phyloP scores from a whole-genome alignment of 1,139 yeast genomes.

The Arxiozyma slooffiae region DNA sequence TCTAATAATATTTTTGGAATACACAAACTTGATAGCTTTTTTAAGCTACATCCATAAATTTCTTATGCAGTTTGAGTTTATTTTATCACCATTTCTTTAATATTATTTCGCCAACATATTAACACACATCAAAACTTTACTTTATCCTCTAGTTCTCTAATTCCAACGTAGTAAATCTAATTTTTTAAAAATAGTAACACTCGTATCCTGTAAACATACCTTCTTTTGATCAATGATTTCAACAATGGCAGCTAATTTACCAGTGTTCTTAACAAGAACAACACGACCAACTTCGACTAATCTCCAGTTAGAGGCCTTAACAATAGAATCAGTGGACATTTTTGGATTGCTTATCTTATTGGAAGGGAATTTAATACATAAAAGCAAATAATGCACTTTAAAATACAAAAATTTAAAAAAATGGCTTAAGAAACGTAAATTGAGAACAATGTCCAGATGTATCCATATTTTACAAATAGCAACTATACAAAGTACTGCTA shows the following conservation, averaged over 20 bases:
- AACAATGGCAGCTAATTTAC: slow-evolving; percentile 88
- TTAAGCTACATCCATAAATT: not conserved
- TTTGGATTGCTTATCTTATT: slow-evolving; percentile 15
- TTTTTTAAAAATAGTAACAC: not conserved
- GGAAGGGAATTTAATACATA: not conserved
- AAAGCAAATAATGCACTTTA: not conserved
- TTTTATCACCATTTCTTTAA: not conserved
- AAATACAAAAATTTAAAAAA: no score
- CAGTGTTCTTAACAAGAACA: slow-evolving; percentile 76
- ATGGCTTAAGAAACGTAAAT: no score
- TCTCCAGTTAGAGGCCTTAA: slow-evolving; percentile 98
- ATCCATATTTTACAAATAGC: not conserved
- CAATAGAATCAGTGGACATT: slow-evolving; percentile 61
- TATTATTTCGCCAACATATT: no score
- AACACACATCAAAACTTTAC: not conserved
- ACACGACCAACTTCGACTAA: slow-evolving; percentile 99
- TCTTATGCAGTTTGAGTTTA: not conserved
- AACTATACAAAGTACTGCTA: no score
- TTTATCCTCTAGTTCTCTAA: not conserved
- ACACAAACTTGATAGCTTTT: no score
- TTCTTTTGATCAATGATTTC: slow-evolving; percentile 99
- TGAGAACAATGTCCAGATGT: not conserved
- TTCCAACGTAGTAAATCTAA: not conserved
- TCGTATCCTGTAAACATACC: slow-evolving; percentile 45
- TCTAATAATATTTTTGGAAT: not conserved